phyloP scores from a whole-genome alignment of 768 basidiomycete species.

The Tylopilus subfusipes region DNA sequence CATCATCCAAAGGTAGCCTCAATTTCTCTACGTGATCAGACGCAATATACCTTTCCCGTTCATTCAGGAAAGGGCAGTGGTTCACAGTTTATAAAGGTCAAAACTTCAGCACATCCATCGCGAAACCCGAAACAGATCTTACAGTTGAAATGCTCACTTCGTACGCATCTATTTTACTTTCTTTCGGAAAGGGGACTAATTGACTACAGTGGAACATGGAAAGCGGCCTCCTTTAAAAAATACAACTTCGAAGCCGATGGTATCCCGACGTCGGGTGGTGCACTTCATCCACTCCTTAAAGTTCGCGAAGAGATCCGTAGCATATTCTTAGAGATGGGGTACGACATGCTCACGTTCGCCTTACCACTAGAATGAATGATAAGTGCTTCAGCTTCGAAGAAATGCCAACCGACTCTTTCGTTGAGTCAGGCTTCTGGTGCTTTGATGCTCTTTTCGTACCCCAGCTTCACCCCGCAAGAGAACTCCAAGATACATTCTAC shows the following conservation, averaged over 20 bases:
- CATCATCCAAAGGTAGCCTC: slow-evolving; percentile 66
- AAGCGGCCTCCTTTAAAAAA: slow-evolving; percentile 89
- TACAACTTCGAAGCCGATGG: slow-evolving; percentile 99
- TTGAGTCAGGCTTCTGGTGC: slow-evolving; percentile 99
- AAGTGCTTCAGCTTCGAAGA: slow-evolving; percentile 75
- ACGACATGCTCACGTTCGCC: slow-evolving; percentile 19
- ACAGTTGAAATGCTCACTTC: slow-evolving; percentile 93
- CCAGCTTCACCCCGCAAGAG: slow-evolving; percentile 97
- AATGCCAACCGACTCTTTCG: slow-evolving; percentile 95
- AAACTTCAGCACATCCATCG: slow-evolving; percentile 84
- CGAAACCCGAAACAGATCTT: slow-evolving; percentile 93
- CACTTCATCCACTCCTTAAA: slow-evolving; percentile 93
- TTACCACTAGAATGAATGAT: neutral
- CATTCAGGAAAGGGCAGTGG: slow-evolving; percentile 86
- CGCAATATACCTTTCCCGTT: slow-evolving; percentile 2
- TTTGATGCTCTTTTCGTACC: slow-evolving; percentile 98
- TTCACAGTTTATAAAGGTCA: slow-evolving; percentile 85
- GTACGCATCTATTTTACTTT: slow-evolving; percentile 42
- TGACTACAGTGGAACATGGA: slow-evolving; percentile 80
- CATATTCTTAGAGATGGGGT: slow-evolving; percentile 99
- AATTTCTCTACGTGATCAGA: neutral
- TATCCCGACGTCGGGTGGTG: slow-evolving; percentile 82
- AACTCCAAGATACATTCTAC: slow-evolving; percentile 98
- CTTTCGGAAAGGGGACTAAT: neutral
- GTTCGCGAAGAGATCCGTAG: slow-evolving; percentile 96